Evolutionary conservation across 2,329 filamentous ascomycete species (phyloP).

Genomic region (Epichloe elymi): DNA sequence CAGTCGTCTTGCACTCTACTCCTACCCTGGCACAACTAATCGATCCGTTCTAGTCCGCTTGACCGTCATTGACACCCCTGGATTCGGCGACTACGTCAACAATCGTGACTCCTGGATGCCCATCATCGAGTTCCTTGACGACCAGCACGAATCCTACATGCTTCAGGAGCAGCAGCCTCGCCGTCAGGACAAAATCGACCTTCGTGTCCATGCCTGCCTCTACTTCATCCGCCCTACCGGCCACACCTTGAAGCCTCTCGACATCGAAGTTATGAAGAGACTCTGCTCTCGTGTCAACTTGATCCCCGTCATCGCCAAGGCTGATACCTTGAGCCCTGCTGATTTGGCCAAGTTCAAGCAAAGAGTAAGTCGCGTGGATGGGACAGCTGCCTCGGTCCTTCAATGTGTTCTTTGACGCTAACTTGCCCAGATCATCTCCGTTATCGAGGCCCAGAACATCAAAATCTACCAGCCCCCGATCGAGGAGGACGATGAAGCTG

Average conservation of each 20-base stretch:
- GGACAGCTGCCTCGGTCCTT: background rate
- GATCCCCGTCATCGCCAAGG: slow-evolving; percentile 97
- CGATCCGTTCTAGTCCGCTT: slow-evolving; percentile 57
- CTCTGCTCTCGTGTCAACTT: slow-evolving; percentile 95
- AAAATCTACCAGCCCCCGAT: slow-evolving; percentile 98
- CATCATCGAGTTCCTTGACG: slow-evolving; percentile 98
- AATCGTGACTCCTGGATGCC: slow-evolving; percentile 99
- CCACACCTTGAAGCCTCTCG: slow-evolving; percentile 94
- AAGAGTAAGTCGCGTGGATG: slow-evolving; percentile 47
- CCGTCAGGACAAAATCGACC: slow-evolving; percentile 96
- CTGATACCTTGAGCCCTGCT: slow-evolving; percentile 86
- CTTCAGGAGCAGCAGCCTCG: slow-evolving; percentile 98
- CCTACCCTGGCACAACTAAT: no score
- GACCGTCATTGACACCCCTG: slow-evolving; percentile 97
- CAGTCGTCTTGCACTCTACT: background rate
- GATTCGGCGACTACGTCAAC: slow-evolving; percentile 99
- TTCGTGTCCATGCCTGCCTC: slow-evolving; percentile 93
- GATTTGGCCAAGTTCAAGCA: slow-evolving; percentile 92
- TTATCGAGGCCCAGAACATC: slow-evolving; percentile 97
- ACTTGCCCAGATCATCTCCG: slow-evolving; percentile 62
- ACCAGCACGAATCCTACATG: slow-evolving; percentile 99
- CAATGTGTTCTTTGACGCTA: slow-evolving; percentile 6
- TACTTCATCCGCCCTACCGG: slow-evolving; percentile 99
- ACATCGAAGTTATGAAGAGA: slow-evolving; percentile 99
- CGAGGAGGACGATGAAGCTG: slow-evolving; percentile 96